A percentile compares a stretch with the other conserved stretches of the same genome.
Evolutionary conservation across 441 rosid species (phyloP).

Genomic region (Biscutella laevigata): DNA sequence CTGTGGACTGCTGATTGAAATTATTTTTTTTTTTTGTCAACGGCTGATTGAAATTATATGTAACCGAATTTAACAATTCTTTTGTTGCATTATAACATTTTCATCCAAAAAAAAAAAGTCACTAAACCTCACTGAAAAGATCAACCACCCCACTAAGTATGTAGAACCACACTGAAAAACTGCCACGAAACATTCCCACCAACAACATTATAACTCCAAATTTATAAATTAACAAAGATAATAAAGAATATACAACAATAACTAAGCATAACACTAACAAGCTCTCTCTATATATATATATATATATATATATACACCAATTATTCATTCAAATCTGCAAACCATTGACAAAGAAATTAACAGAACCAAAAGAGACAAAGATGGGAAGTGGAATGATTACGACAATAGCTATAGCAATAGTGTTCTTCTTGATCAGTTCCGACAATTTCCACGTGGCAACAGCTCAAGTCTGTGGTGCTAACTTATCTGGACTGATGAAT

Average conservation of each 20-base stretch:
- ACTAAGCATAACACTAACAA: conserved; percentile 12
- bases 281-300: too few relatives aligned
- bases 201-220: conserved; percentile 11
- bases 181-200: conserved; percentile 19
- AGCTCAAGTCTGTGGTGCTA: conserved; percentile 26
- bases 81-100: too few relatives aligned
- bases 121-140: neutral
- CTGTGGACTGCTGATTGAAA: neutral
- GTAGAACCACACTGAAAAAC: conserved; percentile 3
- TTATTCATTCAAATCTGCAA: neutral
- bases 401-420: conserved; percentile 3
- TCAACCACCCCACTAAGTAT: conserved; percentile 23
- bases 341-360: neutral
- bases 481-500: conserved; percentile 24
- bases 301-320: neutral
- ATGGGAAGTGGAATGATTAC: conserved; percentile 14
- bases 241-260: neutral
- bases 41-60: too few relatives aligned
- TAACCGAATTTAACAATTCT: neutral
- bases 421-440: conserved; percentile 9
- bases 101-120: too few relatives aligned
- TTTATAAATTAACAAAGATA: conserved; percentile 1
- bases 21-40: too few relatives aligned
- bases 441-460: conserved; percentile 10
- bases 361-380: neutral